A percentile compares a stretch with the other conserved stretches of the same genome.
These are phyloP conservation scores for Citrus sp. DNA, from an alignment of 345 rosid genomes.

Conservation along the genomic window DNA sequence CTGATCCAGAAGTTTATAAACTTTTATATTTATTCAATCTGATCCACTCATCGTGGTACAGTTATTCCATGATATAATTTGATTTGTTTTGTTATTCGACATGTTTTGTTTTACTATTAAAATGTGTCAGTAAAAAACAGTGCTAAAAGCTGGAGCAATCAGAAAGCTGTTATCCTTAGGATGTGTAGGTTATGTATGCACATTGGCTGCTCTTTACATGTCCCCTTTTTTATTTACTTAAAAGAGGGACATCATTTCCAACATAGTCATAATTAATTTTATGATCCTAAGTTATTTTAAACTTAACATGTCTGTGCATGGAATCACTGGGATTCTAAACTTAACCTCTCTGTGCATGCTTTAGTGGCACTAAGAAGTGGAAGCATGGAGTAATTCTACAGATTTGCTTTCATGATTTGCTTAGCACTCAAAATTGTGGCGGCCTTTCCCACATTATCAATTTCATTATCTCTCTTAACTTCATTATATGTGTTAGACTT, in stretches of 20 bases:
- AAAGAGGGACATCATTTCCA: too few relatives aligned
- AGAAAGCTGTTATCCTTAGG: not conserved
- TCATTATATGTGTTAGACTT: slow-evolving; percentile 6
- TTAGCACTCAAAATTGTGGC: not conserved
- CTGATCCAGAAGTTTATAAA: not conserved
- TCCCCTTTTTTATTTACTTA: not conserved
- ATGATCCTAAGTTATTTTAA: not conserved
- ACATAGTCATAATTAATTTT: too few relatives aligned
- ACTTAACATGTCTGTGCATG: not conserved
- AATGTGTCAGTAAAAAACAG: not conserved
- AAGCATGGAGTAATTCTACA: not conserved
- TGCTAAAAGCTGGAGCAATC: too few relatives aligned
- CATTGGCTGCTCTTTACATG: not conserved
- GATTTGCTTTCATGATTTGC: not conserved
- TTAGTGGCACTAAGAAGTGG: too few relatives aligned
- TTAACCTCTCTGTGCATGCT: not conserved
- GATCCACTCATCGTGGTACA: not conserved
- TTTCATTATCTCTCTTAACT: not conserved
- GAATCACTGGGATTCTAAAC: not conserved
- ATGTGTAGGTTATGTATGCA: not conserved
- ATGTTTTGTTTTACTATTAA: not conserved
- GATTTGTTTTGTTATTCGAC: not conserved
- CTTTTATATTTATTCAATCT: too few relatives aligned
- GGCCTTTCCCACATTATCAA: not conserved
- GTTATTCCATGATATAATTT: not conserved